Conservation (phyloP, 495 filamentous ascomycete species). For the Penicillium waksmanii region DNA sequence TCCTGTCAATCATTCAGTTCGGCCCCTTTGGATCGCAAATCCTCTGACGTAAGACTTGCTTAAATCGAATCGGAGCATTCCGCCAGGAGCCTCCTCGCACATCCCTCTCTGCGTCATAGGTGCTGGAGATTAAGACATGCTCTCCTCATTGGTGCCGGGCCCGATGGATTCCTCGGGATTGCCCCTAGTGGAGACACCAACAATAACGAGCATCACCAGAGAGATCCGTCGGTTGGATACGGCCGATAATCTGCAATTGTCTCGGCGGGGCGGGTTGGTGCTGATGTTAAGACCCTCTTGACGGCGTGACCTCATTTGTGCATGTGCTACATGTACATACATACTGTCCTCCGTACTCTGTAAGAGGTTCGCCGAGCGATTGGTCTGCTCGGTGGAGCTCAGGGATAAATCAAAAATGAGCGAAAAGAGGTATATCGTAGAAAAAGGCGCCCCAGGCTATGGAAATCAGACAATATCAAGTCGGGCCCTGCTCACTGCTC, state of each 20-base stretch:
- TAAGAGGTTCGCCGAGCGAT: no score
- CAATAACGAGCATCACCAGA: background rate
- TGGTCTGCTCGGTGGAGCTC: background rate
- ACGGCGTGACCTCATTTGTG: background rate
- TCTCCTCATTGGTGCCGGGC: slow-evolving; percentile 16
- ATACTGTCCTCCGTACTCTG: background rate
- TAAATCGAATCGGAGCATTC: slow-evolving; percentile 24
- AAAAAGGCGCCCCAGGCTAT: background rate
- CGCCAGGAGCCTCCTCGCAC: slow-evolving; percentile 14
- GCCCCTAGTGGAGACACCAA: background rate
- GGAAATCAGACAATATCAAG: background rate
- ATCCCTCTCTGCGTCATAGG: slow-evolving; percentile 20
- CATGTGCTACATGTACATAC: background rate
- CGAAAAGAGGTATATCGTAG: background rate
- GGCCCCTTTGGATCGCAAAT: background rate
- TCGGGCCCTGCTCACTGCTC: background rate
- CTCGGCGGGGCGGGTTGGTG: background rate
- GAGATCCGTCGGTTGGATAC: background rate
- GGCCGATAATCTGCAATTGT: background rate
- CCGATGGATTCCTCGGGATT: slow-evolving; percentile 5
- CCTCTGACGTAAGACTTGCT: slow-evolving; percentile 21
- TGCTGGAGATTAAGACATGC: slow-evolving; percentile 4
- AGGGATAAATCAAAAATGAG: background rate
- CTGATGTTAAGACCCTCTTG: background rate
- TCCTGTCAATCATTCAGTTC: slow-evolving; percentile 19